Evolutionary conservation across 768 basidiomycete species (phyloP), one percentile per base, ranked within the genome.

Genomic region (Hericium coralloides): DNA sequence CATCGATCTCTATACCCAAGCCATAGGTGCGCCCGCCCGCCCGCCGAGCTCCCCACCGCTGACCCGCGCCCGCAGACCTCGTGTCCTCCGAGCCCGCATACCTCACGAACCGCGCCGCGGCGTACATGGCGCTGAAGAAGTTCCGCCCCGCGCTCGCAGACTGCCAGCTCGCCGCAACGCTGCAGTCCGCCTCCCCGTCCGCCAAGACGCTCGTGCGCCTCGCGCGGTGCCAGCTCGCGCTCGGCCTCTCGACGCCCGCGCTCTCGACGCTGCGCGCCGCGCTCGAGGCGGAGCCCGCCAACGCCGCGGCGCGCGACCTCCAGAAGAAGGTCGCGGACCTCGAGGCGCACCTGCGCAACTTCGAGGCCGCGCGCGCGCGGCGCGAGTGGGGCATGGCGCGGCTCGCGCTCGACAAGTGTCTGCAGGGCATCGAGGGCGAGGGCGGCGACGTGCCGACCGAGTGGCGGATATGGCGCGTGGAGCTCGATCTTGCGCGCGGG

Each of bases 61-160:
- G 38, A 50, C 41, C 18, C 38, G 6, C 41, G 36, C n/a, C 51
- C 25, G 12, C 41, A 72, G 71, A 67, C 9, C 55, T 68, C 12
- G 57, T 60, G n/a, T 56, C 68, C 3, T 61, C 63, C 1, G 87
- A 93, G 68, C 82, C 91, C 0, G 78, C 87, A 2, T 94, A 87
- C 66, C 74, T 86, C 59, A 89, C 90, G 0, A 95, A 95, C 68
- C 83, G 92, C 26, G 92, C 92, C 0, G 92, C 92, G 0, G 85
- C 91, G 2, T 81, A 85, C 66, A 94, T 95, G 81, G 81, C 83
- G 0, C 67, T 89, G 52, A 92, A 92, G 66, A 81, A 81, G 37
- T 94, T 87, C 76, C 76, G 82, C 36, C 71, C 74, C 0, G 92
- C 92, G 0, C 74, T 93, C 17, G 78, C 77, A 38, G 92, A 95